Evolutionary conservation across 306 rosid genomes (phyloP), one percentile per base, ranked within the genome.

Genomic region (Corylus avellana): DNA sequence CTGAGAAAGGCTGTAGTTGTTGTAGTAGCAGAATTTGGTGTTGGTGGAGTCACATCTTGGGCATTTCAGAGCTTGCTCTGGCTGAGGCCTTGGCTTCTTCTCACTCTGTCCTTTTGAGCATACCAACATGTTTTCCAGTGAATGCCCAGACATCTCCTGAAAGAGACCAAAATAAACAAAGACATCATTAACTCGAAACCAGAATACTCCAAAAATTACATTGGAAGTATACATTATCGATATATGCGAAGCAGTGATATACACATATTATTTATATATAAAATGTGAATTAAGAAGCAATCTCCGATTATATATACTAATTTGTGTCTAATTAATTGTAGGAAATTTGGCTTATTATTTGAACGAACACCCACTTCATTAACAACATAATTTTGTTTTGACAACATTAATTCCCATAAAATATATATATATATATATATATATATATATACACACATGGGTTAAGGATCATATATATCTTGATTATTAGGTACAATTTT

Each of bases 11-110:
- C 98, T 92, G 84, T 95, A 95, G 84, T 95, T 95, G 89, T 95
- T 95, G 93, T 95, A 95, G 92, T 95, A 95, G 59, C 99, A 95
- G 83, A 95, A 95, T 58, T 95, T 95, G 80, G 99, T 95, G 92
- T 95, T 93, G 46, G 89, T 75, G 0, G 99, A 95, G 64, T 95
- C 98, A 74, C 99, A 95, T 80, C 99, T 89, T 12, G 99, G 99
- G 70, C 99, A 95, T 58, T 90, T 91, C 32, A 84, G 85, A 16
- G 97, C 97, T 74, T 92, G 96, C 39, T 95, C 98, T 37, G 97
- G 98, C 25, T 87, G 91, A 5, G 98, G 98, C 77, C 89, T 88
- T 57, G 92, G 86, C 67, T 91, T 91, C 80, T 80, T 86, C 74
- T 87, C 91, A 8, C 84, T 90, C 76, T 89, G 90, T 53, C 84